Conservation (phyloP, 2,329 filamentous ascomycete genomes). For the Pseudophaeomoniella oleicola region DNA sequence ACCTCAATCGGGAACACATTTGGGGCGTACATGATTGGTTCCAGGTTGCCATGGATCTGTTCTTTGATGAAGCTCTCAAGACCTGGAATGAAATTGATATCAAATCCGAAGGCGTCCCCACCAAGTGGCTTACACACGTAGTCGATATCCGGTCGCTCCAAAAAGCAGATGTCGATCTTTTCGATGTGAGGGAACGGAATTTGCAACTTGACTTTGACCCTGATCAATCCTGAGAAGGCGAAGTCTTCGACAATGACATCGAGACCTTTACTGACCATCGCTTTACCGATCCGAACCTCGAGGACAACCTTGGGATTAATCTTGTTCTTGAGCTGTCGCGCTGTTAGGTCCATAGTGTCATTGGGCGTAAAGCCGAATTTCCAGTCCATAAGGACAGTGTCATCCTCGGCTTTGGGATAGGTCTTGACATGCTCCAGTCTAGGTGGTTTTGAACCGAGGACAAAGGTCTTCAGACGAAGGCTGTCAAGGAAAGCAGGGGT, state of each 20-base stretch:
- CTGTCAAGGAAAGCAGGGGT: conserved; percentile 90
- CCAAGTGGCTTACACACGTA: conserved; percentile 97
- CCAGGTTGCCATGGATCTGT: conserved; percentile 85
- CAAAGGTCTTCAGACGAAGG: conserved; percentile 83
- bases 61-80: conserved; percentile 89
- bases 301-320: conserved; percentile 94
- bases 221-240: conserved; percentile 89
- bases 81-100: conserved; percentile 97
- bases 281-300: conserved; percentile 88
- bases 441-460: conserved; percentile 86
- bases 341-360: conserved; percentile 81
- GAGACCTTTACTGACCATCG: conserved; percentile 89
- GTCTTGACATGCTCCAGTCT: conserved; percentile 97
- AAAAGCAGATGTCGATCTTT: conserved; percentile 85
- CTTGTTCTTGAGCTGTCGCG: conserved; percentile 82
- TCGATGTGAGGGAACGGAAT: conserved; percentile 93
- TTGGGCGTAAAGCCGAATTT: conserved; percentile 99
- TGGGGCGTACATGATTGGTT: conserved; percentile 94
- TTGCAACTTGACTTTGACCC: conserved; percentile 93
- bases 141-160: conserved; percentile 78
- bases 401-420: conserved; percentile 88
- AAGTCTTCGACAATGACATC: conserved; percentile 98
- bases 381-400: conserved; percentile 98
- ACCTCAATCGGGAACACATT: conserved; percentile 98
- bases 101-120: conserved; percentile 88